Base-by-base conservation (phyloP, 768 basidiomycete genomes). In the Mycena olivaceomarginata region DNA sequence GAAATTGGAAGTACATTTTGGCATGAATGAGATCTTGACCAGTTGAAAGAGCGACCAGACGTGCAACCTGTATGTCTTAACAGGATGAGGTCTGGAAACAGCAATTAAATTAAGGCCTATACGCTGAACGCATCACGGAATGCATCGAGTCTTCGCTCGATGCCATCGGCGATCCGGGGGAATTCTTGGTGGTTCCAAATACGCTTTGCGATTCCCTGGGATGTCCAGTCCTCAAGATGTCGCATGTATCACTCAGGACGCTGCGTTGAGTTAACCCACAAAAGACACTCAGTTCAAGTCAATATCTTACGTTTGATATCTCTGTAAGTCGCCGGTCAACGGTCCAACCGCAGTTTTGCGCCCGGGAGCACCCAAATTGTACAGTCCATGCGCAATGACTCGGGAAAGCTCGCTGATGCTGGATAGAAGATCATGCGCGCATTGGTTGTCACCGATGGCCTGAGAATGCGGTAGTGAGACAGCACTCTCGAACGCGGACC, bases 81-180 rank as follows among this genome's bases (percentile, higher is more conserved):
- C 51, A 31, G 25, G 48, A 18, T 59, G 57, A 59, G 59, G 1
- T 0, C 5, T 37, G n/a, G 12, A 20, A 9, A 25, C 16, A 4
- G 9, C n/a, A 51, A 45, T 9, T 40, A 37, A 51, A 41, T 2
- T 1, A 45, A 41, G 9, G 10, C 41, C 46, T 67, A 0, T 9
- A 74, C 73, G 59, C n/a, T 53, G 46, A 74, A 74, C 7, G 46
- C 39, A 9, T 74, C 73, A 4, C 53, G 73, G 46, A 74, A 74
- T 16, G 39, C 15, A 13, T 74, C 48, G 1, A 74, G 3, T 51
- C 66, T 46, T 0, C 43, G 57, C 7, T 74, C 66, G 2, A 74
- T 60, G n/a, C 66, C 45, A 15, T 66, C 65, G 9, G 65, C 72
- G 22, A 72, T 56, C 37, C 25, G 39, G 2, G 53, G 25, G 57